A percentile compares a stretch with the other conserved stretches of the same genome.
Evolutionary conservation across 2,329 filamentous ascomycete genomes (phyloP).

Genomic region (Exophiala oligosperma): DNA sequence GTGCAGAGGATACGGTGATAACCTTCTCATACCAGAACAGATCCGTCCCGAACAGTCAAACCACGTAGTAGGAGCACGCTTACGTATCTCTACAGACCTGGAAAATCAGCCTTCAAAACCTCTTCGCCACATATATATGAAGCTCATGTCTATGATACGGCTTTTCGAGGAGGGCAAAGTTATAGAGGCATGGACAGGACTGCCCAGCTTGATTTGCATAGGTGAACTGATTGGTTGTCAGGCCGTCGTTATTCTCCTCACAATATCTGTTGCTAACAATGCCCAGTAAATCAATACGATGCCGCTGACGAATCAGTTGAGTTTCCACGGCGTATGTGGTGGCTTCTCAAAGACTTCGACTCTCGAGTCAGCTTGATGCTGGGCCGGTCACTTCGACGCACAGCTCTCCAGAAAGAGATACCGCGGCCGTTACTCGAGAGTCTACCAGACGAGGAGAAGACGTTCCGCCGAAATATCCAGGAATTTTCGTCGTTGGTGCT

Average conservation of each 20-base stretch:
- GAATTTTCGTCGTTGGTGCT: constrained; percentile 16
- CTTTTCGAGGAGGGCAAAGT: constrained; percentile 16
- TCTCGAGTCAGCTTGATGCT: constrained; percentile 19
- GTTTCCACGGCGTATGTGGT: constrained; percentile 20
- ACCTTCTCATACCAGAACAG: not conserved
- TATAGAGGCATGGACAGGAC: constrained; percentile 17
- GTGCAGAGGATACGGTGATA: not conserved
- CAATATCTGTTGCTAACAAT: not conserved
- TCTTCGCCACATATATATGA: constrained; percentile 13
- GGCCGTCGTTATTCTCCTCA: too few relatives aligned
- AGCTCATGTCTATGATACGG: constrained; percentile 7
- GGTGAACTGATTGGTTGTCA: constrained; percentile 17
- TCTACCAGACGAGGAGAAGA: constrained; percentile 4
- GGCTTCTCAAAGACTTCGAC: constrained; percentile 23
- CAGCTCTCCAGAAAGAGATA: too few relatives aligned
- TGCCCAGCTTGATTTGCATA: constrained; percentile 14
- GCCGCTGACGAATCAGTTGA: not conserved
- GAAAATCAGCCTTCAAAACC: not conserved
- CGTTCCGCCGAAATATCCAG: constrained; percentile 3
- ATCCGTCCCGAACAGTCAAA: not conserved
- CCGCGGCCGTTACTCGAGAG: not conserved
- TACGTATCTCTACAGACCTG: not conserved
- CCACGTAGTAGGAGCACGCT: not conserved
- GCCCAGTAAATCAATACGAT: constrained; percentile 11
- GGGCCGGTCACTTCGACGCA: constrained; percentile 12